Evolutionary conservation across 2,329 filamentous ascomycete genomes (phyloP).

Genomic region (Alternaria atra): DNA sequence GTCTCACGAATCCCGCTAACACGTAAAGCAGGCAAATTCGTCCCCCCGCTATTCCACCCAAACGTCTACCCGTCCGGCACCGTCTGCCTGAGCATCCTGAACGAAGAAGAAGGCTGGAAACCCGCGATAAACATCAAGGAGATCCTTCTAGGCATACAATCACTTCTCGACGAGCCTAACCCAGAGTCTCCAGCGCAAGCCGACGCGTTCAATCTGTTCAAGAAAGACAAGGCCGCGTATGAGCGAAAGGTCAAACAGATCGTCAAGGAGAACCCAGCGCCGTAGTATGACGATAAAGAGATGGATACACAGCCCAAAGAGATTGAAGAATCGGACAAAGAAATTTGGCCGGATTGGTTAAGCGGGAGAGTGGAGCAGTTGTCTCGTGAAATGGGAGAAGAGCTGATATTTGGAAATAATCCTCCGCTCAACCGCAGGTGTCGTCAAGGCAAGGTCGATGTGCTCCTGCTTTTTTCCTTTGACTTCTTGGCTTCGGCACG

Average conservation of each 20-base stretch:
- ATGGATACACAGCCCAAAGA: neutral
- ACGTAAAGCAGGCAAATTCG: slow-evolving; percentile 80
- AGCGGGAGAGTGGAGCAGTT: neutral
- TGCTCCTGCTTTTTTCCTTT: neutral
- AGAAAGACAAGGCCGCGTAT: slow-evolving; percentile 86
- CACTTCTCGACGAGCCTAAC: slow-evolving; percentile 94
- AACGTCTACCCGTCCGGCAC: slow-evolving; percentile 99
- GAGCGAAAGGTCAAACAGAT: slow-evolving; percentile 87
- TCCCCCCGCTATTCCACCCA: slow-evolving; percentile 93
- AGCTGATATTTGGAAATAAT: no score
- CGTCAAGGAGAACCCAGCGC: slow-evolving; percentile 87
- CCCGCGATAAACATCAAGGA: slow-evolving; percentile 98
- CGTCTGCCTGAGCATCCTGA: slow-evolving; percentile 94
- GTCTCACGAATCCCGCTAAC: neutral
- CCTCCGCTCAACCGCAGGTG: neutral
- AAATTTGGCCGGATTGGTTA: neutral
- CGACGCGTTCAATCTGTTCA: slow-evolving; percentile 96
- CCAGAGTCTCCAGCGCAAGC: slow-evolving; percentile 96
- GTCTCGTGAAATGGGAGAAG: neutral
- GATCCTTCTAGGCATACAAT: slow-evolving; percentile 94
- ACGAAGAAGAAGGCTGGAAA: slow-evolving; percentile 98
- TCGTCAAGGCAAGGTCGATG: neutral
- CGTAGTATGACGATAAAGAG: slow-evolving; percentile 53
- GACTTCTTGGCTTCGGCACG: slow-evolving; percentile 1
- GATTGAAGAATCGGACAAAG: neutral